Percentiles rank a stretch among this genome's conserved stretches.
These are phyloP conservation scores for Acer negundo DNA, from an alignment of 345 rosid species.

Conservation along the genomic window DNA sequence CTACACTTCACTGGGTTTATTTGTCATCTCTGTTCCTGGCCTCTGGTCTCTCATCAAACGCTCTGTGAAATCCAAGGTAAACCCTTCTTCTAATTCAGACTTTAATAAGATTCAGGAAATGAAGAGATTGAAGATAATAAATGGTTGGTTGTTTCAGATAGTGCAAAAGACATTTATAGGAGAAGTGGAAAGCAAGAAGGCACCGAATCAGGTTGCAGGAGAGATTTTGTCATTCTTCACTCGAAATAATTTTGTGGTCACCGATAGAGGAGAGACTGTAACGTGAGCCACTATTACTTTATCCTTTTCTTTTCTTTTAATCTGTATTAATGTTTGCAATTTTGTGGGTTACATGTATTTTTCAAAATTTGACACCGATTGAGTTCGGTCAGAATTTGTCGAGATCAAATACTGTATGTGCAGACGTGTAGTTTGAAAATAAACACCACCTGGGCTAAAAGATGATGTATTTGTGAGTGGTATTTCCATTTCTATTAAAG, in stretches of 20 bases:
- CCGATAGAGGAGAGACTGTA: conserved; percentile 87
- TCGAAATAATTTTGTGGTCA: conserved; percentile 73
- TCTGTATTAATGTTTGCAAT: not conserved
- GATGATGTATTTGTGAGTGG: no score
- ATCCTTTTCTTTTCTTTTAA: not conserved
- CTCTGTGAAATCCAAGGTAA: conserved; percentile 93
- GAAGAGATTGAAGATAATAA: not conserved
- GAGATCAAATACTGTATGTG: no score
- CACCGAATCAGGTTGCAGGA: conserved; percentile 77
- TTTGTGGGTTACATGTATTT: not conserved
- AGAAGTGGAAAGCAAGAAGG: conserved; percentile 59
- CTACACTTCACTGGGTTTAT: conserved; percentile 88
- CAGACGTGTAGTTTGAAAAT: no score
- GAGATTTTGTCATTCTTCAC: conserved; percentile 88
- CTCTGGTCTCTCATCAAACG: conserved; percentile 99
- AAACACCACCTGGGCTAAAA: no score
- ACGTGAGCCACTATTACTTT: conserved; percentile 52
- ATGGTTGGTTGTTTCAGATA: conserved; percentile 46
- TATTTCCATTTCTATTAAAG: no score
- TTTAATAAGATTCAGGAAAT: not conserved
- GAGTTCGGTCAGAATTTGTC: no score
- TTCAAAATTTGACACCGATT: no score
- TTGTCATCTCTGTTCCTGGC: conserved; percentile 92
- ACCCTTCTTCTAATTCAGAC: not conserved
- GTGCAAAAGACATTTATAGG: conserved; percentile 72